These are phyloP conservation scores for Brasilioporus rufonigricans DNA, from an alignment of 768 basidiomycete genomes.

Conservation along the genomic window DNA sequence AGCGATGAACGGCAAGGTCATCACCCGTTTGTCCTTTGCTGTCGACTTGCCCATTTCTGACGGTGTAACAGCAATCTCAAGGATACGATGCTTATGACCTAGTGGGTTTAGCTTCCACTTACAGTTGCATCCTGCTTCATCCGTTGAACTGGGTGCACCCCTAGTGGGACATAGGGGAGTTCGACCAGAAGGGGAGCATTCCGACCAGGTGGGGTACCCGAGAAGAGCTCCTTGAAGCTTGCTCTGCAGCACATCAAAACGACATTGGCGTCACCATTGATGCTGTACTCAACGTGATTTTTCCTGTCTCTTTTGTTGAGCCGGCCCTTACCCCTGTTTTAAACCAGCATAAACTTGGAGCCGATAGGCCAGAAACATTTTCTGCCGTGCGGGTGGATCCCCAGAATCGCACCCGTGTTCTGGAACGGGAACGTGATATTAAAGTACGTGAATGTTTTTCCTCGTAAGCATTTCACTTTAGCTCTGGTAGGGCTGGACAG, in stretches of 20 bases:
- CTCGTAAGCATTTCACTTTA: neutral
- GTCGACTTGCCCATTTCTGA: conserved; percentile 9
- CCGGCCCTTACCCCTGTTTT: conserved; percentile 6
- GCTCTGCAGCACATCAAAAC: conserved; percentile 60
- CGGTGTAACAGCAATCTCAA: conserved; percentile 50
- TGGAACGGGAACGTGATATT: conserved; percentile 61
- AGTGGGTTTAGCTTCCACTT: conserved; percentile 38
- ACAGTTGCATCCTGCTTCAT: neutral
- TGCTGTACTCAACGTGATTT: conserved; percentile 80
- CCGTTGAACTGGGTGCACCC: neutral
- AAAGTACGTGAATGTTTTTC: conserved; percentile 44
- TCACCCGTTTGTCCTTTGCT: neutral
- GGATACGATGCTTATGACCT: conserved; percentile 88
- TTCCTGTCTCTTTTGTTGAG: neutral
- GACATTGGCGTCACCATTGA: conserved; percentile 80
- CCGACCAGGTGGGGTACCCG: conserved; percentile 87
- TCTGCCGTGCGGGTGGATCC: conserved; percentile 68
- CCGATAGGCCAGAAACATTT: conserved; percentile 71
- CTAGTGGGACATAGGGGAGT: conserved; percentile 89
- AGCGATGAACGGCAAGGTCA: conserved; percentile 56
- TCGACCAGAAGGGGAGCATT: conserved; percentile 68
- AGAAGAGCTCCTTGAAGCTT: conserved; percentile 71
- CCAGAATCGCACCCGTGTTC: conserved; percentile 59
- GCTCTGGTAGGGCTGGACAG: conserved; percentile 71
- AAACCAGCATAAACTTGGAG: conserved; percentile 78